Base-by-base conservation (phyloP, 306 rosid genomes). In the Gillenia trifoliata region DNA sequence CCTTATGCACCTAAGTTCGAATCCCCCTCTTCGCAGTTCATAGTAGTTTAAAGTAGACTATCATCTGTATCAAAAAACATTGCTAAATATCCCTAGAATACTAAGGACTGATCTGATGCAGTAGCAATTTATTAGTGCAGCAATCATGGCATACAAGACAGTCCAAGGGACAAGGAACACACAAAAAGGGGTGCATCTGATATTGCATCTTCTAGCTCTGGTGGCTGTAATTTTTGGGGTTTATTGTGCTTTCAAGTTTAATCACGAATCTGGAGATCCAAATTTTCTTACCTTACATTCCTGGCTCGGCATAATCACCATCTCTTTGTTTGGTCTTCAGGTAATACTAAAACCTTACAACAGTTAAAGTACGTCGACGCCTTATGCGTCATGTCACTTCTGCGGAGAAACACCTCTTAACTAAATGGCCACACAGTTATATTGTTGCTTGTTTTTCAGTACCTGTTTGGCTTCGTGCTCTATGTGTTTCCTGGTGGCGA, bases 261-360 rank as follows among this genome's bases (percentile, higher is more conserved):
- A 85, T 38, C 66, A 75, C 7, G 87, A 87, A 4, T 2, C 4
- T 0, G 45, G 31, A 57, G 16, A 11, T 3, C 22, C 71, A 8
- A 1, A 88, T 72, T 76, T 90, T 75, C 65, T 29, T 64, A 80
- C 90, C 20, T 79, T 90, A 13, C 98, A 92, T 60, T 92, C 98
- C 63, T 92, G 96, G 94, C 49, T 92, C 4, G 98, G 98, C 67
- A 84, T 90, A 0, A 73, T 79, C 26, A 78, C 94, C 77, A 73
- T 88, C 4, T 90, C 64, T 54, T 63, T 79, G 1, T 88, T 78
- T 69, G 94, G 80, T 38, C 65, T 88, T 15, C 93, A 90, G 92
- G 97, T 92, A 76, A 31, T 15, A 3, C 15, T 0, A 3, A 22
- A 11, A 54, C 10, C 13, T 54, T 54, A 54, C 0, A 5, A 15